phyloP scores from a whole-genome alignment of 1,284 basidiomycete species.

The Ceratobasidium sp. region DNA sequence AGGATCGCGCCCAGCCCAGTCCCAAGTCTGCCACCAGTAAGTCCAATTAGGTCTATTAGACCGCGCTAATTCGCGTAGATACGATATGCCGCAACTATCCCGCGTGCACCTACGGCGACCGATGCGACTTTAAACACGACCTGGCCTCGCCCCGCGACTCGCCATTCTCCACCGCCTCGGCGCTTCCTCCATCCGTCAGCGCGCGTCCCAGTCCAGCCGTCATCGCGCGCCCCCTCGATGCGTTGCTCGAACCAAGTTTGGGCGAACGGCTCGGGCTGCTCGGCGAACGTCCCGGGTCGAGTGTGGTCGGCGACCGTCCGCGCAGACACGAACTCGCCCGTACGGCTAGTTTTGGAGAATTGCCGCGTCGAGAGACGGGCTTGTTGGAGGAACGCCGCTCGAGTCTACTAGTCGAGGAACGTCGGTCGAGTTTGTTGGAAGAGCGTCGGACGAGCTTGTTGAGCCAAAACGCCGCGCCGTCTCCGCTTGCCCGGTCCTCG shows the following conservation, averaged over 20 bases:
- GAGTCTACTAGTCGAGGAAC: constrained; percentile 11
- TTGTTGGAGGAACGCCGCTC: constrained; percentile 25
- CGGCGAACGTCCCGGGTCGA: constrained; percentile 24
- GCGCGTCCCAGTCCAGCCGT: constrained; percentile 28
- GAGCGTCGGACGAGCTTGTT: constrained; percentile 12
- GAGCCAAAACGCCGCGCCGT: background rate
- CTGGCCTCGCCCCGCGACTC: constrained; percentile 19
- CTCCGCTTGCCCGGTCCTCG: constrained; percentile 24
- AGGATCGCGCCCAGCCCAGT: constrained; percentile 6
- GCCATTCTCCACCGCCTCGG: constrained; percentile 28
- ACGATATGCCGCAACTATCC: constrained; percentile 36
- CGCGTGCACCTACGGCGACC: constrained; percentile 33
- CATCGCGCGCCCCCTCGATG: constrained; percentile 3
- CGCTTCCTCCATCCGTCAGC: constrained; percentile 28
- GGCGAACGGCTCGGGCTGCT: constrained; percentile 33
- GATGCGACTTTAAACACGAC: constrained; percentile 33
- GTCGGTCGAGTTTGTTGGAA: constrained; percentile 6
- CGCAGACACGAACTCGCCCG: constrained; percentile 25
- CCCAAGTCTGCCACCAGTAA: constrained; percentile 3
- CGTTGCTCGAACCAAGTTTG: background rate
- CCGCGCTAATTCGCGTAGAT: constrained; percentile 6
- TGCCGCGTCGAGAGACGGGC: constrained; percentile 24
- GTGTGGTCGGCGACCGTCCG: constrained; percentile 27
- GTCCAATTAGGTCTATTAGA: background rate
- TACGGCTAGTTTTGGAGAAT: constrained; percentile 29